Evolutionary conservation across 352 stramenopile species (phyloP), one percentile per base, ranked within the genome.

Genomic region (Phytophthora tentaculata): DNA sequence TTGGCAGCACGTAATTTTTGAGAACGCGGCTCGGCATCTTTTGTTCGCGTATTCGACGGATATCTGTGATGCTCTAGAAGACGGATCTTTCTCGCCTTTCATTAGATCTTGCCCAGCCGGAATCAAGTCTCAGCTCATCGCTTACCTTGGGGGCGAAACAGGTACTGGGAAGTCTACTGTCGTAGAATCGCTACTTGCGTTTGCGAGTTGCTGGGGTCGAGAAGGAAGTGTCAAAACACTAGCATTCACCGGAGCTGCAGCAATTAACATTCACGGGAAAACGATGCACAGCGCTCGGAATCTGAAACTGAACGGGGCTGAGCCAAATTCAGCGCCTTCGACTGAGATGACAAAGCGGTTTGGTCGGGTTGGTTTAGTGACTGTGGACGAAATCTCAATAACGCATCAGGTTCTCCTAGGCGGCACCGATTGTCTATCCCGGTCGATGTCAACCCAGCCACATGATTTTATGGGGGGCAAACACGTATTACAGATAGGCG

Each of bases 351-450:
- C 57, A 22, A 1, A 17, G 2, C 23, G 6, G 0, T 79, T 74
- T 45, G 35, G n/a, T 12, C 22, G 7, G n/a, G 74, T 79, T 0
- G 19, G 56, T 0, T 32, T 81, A 0, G 62, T 75, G 0, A 69
- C 76, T 19, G 35, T 70, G 5, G 70, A 74, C 19, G 66, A 81
- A 23, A 71, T 76, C 10, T 73, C 47, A 0, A 79, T 79, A 24
- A 73, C 56, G 0, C 35, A 74, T 12, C 71, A 79, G 19, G 48
- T 12, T 4, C 22, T 81, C 0, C 48, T 79, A 0, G 67, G 74
- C 13, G 50, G 56, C 0, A 69, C 39, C 0, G 74, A 77, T 9
- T 35, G 6, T 24, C 41, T 62, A 0, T 69, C 39, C 1, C 48
- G 45, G 1, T 28, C 8, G 5, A 68, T 76, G 39, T 55, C 63